Base-by-base conservation (phyloP, 2,329 filamentous ascomycete species). In the Cladosporium oxysporum region DNA sequence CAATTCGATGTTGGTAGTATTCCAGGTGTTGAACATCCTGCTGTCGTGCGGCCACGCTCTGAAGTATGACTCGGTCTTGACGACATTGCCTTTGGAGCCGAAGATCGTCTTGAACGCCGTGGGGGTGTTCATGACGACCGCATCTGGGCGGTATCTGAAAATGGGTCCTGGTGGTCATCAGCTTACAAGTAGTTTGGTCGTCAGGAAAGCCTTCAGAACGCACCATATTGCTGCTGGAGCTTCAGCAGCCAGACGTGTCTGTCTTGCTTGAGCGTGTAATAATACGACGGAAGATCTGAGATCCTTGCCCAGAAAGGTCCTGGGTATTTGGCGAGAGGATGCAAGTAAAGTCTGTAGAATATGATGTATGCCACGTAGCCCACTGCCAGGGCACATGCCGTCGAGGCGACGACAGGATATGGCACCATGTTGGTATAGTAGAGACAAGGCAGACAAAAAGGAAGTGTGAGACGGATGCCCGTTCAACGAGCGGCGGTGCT, bases 121-220 rank as follows among this genome's bases (percentile, higher is more conserved):
- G 1, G 69, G 68, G 18, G 68, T 71, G 64, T 71, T 71, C 50
- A 69, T 66, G 11, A 71, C 31, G 21, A 71, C 65, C 6, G 66
- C 69, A 58, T 71, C 65, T 8, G 69, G 69, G 11, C 68, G 66
- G 41, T 71, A 71, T 23, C 69, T 66, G 60, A 71, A 71, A 1
- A 68, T 67, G 8, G 66, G 52, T 33, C 69, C 67, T 70, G 10
- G 11, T 47, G 16, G 5, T 28, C 1, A 33, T 55, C 8, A 26
- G 16, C 49, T 31, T 31, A 2, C 23, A 16, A 21, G 18, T 55
- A 1, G 18, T 33, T 3, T 28, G 2, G 18, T 47, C n/a, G n/a
- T 47, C 8, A 5, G 8, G 8, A 21, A 47, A 11, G 16, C 1
- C 2, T 14, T 3, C 1, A 21, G 7, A 23, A 31, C 52, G 11